These are phyloP conservation scores for Boeremia lycopersici DNA, from an alignment of 2,329 filamentous ascomycete genomes.

Conservation along the genomic window DNA sequence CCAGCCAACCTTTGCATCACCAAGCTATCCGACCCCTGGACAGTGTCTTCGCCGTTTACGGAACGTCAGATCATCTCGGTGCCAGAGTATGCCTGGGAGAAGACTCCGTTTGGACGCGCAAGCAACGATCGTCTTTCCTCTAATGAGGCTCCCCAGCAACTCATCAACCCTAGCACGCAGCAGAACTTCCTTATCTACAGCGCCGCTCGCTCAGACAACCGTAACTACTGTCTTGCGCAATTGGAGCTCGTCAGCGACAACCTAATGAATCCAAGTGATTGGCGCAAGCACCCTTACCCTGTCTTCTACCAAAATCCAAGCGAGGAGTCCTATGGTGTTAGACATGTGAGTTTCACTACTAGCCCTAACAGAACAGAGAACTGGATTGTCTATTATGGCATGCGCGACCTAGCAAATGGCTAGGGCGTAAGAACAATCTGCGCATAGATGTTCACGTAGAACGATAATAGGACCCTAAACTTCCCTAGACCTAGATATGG, in stretches of 20 bases:
- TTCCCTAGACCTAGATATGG: slow-evolving; percentile 59
- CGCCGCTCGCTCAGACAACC: slow-evolving; percentile 58
- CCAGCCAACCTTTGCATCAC: slow-evolving; percentile 60
- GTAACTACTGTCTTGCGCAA: slow-evolving; percentile 60
- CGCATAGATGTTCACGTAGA: slow-evolving; percentile 57
- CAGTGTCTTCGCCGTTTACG: slow-evolving; percentile 52
- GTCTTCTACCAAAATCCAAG: slow-evolving; percentile 58
- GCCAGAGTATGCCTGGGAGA: slow-evolving; percentile 58
- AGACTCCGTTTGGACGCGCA: slow-evolving; percentile 57
- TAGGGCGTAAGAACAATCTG: slow-evolving; percentile 57
- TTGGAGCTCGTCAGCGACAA: slow-evolving; percentile 57
- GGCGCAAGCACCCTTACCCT: slow-evolving; percentile 54
- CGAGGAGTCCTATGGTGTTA: slow-evolving; percentile 55
- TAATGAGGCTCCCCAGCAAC: slow-evolving; percentile 59
- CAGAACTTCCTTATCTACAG: slow-evolving; percentile 58
- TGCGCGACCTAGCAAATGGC: slow-evolving; percentile 54
- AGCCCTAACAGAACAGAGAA: slow-evolving; percentile 55
- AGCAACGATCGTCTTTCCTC: slow-evolving; percentile 55
- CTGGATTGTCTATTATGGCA: slow-evolving; percentile 62
- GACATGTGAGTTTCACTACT: slow-evolving; percentile 58
- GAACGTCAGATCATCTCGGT: slow-evolving; percentile 56
- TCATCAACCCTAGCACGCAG: slow-evolving; percentile 54
- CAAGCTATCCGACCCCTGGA: slow-evolving; percentile 56
- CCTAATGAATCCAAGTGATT: slow-evolving; percentile 56
- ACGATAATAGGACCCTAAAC: slow-evolving; percentile 53